Percentiles rank a stretch among this genome's conserved stretches.
Conservation (phyloP, 75 land plant species). For the Pinus taeda region DNA sequence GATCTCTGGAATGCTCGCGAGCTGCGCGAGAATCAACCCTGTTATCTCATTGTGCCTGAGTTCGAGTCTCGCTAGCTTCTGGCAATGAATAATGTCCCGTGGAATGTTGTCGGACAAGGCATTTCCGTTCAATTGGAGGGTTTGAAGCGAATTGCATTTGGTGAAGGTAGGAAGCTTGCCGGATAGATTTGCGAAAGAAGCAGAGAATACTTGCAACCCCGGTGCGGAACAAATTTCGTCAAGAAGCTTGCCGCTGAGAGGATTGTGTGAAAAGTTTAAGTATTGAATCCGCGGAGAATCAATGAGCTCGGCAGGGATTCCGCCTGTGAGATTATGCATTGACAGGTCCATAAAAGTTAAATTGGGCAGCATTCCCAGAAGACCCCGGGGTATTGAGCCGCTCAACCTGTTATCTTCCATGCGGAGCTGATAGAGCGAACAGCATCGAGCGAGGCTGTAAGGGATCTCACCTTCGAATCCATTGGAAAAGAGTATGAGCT, state of each 20-base stretch:
- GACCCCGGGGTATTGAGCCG: conserved; percentile 51
- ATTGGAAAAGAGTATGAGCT: conserved; percentile 68
- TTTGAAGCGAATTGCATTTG: conserved; percentile 14
- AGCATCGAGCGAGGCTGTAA: conserved; percentile 44
- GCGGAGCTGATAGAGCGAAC: conserved; percentile 53
- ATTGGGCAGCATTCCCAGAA: conserved; percentile 34
- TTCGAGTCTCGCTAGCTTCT: conserved; percentile 22
- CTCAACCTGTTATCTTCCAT: conserved; percentile 48
- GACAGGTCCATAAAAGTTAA: conserved; percentile 63
- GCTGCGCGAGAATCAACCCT: conserved; percentile 41
- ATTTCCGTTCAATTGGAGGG: conserved; percentile 47
- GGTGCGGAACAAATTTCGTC: conserved; percentile 33
- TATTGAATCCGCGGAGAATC: conserved; percentile 13
- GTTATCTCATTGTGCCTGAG: conserved; percentile 31
- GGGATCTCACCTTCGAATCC: conserved; percentile 43
- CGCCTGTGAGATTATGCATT: conserved; percentile 52
- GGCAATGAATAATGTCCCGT: conserved; percentile 32
- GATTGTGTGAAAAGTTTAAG: conserved; percentile 43
- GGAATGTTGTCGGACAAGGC: conserved; percentile 43
- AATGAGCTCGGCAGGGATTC: conserved; percentile 35
- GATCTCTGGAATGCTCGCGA: conserved; percentile 31
- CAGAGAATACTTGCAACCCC: conserved; percentile 38
- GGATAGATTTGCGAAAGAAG: conserved; percentile 43
- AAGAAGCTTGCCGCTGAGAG: conserved; percentile 46
- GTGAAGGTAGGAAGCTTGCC: conserved; percentile 55